phyloP scores from a whole-genome alignment of 176 grass and related monocot species.

The Elymus sibiricus region DNA sequence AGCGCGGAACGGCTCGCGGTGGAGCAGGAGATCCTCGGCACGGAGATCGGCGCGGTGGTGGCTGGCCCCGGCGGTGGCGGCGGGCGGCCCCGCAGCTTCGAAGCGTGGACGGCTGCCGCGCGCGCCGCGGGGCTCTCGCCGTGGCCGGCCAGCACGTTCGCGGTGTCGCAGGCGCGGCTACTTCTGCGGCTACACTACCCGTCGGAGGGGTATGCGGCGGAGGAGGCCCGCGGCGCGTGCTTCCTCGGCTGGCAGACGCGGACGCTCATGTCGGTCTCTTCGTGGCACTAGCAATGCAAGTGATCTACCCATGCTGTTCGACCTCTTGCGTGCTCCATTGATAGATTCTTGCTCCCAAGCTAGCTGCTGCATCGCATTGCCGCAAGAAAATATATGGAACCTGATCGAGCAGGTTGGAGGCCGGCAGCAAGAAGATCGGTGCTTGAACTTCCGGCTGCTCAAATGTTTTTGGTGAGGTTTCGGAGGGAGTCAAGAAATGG shows the following conservation, averaged over 20 bases:
- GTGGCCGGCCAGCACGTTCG: constrained; percentile 61
- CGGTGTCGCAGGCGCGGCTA: constrained; percentile 70
- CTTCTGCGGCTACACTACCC: constrained; percentile 90
- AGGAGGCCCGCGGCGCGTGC: constrained; percentile 56
- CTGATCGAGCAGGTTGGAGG: not conserved
- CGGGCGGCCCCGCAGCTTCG: constrained; percentile 28
- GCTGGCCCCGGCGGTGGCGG: not conserved
- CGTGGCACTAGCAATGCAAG: constrained; percentile 65
- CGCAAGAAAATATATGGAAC: not conserved
- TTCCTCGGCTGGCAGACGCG: constrained; percentile 78
- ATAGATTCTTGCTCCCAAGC: not conserved
- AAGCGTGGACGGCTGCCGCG: constrained; percentile 48
- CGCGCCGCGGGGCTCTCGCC: constrained; percentile 44
- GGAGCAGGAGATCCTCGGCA: constrained; percentile 60
- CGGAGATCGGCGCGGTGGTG: constrained; percentile 60
- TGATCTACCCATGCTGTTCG: not conserved
- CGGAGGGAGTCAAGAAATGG: not conserved
- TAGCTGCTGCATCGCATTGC: constrained; percentile 3
- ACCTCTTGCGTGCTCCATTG: not conserved
- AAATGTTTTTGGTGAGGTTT: not conserved
- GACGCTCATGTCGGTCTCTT: constrained; percentile 90
- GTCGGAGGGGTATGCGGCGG: constrained; percentile 73
- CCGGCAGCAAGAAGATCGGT: not conserved
- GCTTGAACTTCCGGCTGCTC: not conserved
- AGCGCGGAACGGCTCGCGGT: constrained; percentile 63